A percentile compares a stretch with the other conserved stretches of the same genome.
Conservation (phyloP, 2,329 filamentous ascomycete genomes). For the Davidsoniella neocaledoniae region DNA sequence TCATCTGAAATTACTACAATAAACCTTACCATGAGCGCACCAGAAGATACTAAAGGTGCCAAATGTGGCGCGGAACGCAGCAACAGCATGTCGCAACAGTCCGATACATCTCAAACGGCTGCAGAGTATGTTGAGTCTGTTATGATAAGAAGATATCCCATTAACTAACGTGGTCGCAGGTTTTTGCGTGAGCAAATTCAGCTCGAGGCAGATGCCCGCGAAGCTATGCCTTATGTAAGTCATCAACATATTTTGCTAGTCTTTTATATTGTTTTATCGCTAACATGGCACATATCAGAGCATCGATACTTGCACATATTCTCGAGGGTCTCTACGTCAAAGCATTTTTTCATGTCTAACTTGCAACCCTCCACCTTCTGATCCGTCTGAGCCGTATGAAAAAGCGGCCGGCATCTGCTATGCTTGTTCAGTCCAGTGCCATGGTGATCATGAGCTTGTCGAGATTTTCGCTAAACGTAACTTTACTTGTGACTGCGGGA, state of each 20-base stretch:
- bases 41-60: constrained; percentile 1
- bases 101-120: constrained; percentile 53
- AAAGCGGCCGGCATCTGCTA: constrained; percentile 80
- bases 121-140: constrained; percentile 38
- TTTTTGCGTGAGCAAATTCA: constrained; percentile 81
- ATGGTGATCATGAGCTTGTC: constrained; percentile 85
- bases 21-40: neutral
- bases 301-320: constrained; percentile 82
- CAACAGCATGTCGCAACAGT: constrained; percentile 42
- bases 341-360: constrained; percentile 84
- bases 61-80: constrained; percentile 24
- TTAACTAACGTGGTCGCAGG: constrained; percentile 25
- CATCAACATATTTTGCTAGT: neutral
- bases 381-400: constrained; percentile 33
- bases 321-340: constrained; percentile 77
- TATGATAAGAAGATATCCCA: neutral
- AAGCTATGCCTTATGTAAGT: constrained; percentile 79
- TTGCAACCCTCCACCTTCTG: constrained; percentile 67
- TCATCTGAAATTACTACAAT: neutral
- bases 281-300: constrained; percentile 37
- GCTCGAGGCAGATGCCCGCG: constrained; percentile 86
- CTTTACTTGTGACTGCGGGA: constrained; percentile 94
- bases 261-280: neutral
- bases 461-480: constrained; percentile 93
- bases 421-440: constrained; percentile 89